Conservation (phyloP, 305 asterid species). For the Fraxinus sp. region DNA sequence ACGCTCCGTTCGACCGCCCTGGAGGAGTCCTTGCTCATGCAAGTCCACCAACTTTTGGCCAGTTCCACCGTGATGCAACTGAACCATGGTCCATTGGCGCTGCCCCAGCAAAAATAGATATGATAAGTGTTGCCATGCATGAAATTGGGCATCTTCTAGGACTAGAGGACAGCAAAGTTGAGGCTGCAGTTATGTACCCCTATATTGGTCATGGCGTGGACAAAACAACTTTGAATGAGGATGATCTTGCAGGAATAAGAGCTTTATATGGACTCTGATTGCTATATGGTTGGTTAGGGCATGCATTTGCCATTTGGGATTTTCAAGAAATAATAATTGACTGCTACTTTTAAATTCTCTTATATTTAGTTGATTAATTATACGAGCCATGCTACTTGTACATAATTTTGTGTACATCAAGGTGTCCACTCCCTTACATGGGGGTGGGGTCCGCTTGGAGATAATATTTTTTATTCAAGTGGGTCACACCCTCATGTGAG, state of each 20-base stretch:
- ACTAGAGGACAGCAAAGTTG: neutral
- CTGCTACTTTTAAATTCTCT: neutral
- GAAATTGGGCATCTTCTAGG: neutral
- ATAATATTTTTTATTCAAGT: too few species aligned
- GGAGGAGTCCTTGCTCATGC: neutral
- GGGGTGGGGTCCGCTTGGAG: too few species aligned
- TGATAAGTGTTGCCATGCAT: neutral
- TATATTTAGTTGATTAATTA: neutral
- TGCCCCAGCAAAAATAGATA: neutral
- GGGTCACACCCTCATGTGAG: too few species aligned
- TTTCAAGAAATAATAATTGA: neutral
- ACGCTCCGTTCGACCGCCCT: neutral
- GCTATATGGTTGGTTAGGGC: neutral
- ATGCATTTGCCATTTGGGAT: neutral
- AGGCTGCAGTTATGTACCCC: neutral
- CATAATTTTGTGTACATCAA: too few species aligned
- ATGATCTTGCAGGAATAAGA: neutral
- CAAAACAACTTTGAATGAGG: neutral
- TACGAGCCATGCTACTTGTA: too few species aligned
- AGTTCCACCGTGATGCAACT: neutral
- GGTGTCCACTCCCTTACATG: too few species aligned
- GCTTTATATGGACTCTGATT: neutral
- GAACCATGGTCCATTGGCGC: neutral
- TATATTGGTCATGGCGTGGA: neutral
- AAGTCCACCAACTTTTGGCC: neutral